Evolutionary conservation across 192 early-diverging fungal species (phyloP).

Genomic region (Entomortierella lignicola): DNA sequence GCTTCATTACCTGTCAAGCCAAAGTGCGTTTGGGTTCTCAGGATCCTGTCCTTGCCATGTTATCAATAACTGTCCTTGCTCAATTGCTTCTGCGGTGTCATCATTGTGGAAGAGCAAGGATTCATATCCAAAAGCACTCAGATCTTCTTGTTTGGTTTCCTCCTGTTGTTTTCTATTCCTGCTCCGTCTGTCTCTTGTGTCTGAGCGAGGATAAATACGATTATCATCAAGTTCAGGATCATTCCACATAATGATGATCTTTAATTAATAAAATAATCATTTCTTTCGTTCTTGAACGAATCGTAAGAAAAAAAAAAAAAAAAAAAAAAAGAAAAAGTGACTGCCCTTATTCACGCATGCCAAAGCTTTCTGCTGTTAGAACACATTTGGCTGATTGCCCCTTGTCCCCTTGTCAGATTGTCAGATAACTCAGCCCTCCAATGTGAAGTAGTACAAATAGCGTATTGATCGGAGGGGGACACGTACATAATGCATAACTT

Average conservation of each 20-base stretch:
- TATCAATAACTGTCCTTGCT: constrained; percentile 46
- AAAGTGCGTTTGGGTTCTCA: constrained; percentile 21
- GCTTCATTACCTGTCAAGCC: constrained; percentile 50
- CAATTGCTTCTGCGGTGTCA: constrained; percentile 31
- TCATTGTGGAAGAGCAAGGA: constrained; percentile 26
- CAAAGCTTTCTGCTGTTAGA: too few relatives aligned
- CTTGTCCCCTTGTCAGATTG: too few relatives aligned
- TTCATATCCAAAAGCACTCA: constrained; percentile 50
- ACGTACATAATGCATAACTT: not conserved
- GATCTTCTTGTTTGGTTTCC: constrained; percentile 13
- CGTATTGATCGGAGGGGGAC: not conserved
- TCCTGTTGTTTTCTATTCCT: not conserved
- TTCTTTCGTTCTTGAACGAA: too few relatives aligned
- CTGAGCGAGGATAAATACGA: not conserved
- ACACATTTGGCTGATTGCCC: too few relatives aligned
- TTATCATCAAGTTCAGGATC: constrained; percentile 40
- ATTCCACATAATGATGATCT: constrained; percentile 29
- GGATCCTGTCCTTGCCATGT: constrained; percentile 53
- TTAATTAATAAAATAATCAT: too few relatives aligned
- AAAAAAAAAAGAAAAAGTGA: not conserved
- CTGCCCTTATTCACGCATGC: too few relatives aligned
- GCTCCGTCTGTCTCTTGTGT: constrained; percentile 1
- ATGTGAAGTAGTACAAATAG: too few relatives aligned
- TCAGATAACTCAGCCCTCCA: not conserved
- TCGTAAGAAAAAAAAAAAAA: too few relatives aligned